Conservation (phyloP, 257 asterid genomes). For the Buddleja alternifolia region DNA sequence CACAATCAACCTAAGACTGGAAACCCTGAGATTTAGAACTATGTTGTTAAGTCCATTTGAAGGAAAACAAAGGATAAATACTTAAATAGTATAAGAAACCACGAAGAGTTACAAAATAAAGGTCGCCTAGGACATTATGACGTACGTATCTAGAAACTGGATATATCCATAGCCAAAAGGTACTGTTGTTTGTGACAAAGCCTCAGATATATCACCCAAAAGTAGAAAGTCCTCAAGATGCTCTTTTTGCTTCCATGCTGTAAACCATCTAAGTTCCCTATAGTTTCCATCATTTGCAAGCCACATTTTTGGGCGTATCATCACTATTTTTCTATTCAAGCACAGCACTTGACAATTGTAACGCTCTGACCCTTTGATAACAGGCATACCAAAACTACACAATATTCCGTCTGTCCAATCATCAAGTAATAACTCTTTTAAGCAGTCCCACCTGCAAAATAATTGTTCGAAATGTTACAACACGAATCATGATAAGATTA, state of each 20-base stretch:
- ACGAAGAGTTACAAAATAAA: not conserved
- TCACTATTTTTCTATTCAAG: slow-evolving; percentile 74
- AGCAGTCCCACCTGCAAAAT: slow-evolving; percentile 86
- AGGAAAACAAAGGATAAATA: too few relatives aligned
- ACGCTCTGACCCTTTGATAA: slow-evolving; percentile 83
- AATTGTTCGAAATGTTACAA: slow-evolving; percentile 21
- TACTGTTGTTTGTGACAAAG: slow-evolving; percentile 61
- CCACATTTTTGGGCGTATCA: slow-evolving; percentile 97
- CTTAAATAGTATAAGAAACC: slow-evolving; percentile 3
- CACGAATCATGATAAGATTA: slow-evolving; percentile 9
- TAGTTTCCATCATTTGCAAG: slow-evolving; percentile 92
- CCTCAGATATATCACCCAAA: slow-evolving; percentile 72
- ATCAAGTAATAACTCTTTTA: slow-evolving; percentile 70
- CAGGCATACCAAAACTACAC: slow-evolving; percentile 95
- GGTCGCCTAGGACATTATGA: not conserved
- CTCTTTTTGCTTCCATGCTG: slow-evolving; percentile 86
- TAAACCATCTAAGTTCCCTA: slow-evolving; percentile 92
- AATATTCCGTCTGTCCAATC: slow-evolving; percentile 89
- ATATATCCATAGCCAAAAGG: slow-evolving; percentile 91
- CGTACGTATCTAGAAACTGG: slow-evolving; percentile 87
- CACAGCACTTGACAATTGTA: slow-evolving; percentile 90
- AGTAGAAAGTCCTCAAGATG: slow-evolving; percentile 78
- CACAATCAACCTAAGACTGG: too few relatives aligned
- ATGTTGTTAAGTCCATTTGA: not conserved
- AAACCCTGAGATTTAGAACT: not conserved